These are phyloP conservation scores for Pouteria campechiana DNA, from an alignment of 179 eudicot genomes.

Conservation along the genomic window DNA sequence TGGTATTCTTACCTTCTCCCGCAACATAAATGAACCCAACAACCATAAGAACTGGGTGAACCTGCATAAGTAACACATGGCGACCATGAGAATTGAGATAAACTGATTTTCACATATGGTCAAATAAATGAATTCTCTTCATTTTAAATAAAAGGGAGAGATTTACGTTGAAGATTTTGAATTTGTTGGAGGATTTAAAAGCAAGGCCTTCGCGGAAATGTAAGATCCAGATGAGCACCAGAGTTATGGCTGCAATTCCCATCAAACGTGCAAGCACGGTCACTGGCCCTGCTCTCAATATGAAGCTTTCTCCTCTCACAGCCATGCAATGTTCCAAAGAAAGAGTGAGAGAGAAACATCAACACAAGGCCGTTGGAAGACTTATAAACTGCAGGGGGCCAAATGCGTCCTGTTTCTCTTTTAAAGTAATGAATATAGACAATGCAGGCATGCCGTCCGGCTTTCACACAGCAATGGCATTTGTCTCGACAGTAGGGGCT, in stretches of 20 bases:
- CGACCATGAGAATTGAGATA: not conserved
- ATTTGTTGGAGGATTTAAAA: slow-evolving; percentile 23
- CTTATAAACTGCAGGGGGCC: too few species aligned
- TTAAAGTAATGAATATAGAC: too few species aligned
- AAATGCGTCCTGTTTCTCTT: too few species aligned
- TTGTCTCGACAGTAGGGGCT: too few species aligned
- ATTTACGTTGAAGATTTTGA: slow-evolving; percentile 52
- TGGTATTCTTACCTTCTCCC: slow-evolving; percentile 43
- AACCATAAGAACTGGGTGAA: slow-evolving; percentile 58
- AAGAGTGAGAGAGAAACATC: not conserved
- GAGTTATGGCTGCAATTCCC: slow-evolving; percentile 17
- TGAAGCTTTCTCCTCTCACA: slow-evolving; percentile 3
- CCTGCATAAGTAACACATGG: slow-evolving; percentile 17
- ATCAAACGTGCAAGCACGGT: slow-evolving; percentile 36
- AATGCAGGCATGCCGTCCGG: too few species aligned
- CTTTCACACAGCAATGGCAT: too few species aligned
- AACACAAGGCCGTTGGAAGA: too few species aligned
- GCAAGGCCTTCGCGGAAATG: slow-evolving; percentile 56
- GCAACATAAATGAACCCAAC: slow-evolving; percentile 37
- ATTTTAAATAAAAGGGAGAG: not conserved
- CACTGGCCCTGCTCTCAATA: slow-evolving; percentile 13
- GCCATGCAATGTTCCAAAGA: slow-evolving; percentile 7
- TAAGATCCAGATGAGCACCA: slow-evolving; percentile 51
- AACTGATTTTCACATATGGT: not conserved
- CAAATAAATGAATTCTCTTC: not conserved